Conservation (phyloP, 2,329 filamentous ascomycete genomes). For the Fusarium decemcellulare region DNA sequence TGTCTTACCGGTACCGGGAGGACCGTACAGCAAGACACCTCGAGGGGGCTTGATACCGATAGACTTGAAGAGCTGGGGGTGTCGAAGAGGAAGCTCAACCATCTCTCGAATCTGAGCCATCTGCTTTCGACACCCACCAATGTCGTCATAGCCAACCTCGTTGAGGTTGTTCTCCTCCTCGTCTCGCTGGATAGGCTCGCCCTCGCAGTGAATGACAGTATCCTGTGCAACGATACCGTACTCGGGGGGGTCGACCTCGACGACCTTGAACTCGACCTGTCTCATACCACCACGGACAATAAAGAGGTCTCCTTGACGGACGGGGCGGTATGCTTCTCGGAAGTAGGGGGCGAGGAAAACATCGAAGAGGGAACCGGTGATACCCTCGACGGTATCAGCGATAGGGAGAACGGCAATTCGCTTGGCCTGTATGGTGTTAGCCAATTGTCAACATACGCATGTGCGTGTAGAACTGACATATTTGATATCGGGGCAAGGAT, state of each 20-base stretch:
- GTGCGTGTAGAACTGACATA: conserved; percentile 76
- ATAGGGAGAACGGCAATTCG: conserved; percentile 98
- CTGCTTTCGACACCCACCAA: conserved; percentile 99
- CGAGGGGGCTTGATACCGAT: conserved; percentile 99
- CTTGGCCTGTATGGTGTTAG: conserved; percentile 79
- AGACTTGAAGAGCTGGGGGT: conserved; percentile 99
- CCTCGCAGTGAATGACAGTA: conserved; percentile 98
- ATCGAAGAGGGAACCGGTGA: conserved; percentile 98
- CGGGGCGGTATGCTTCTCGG: conserved; percentile 97
- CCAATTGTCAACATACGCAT: not conserved
- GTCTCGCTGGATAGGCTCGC: conserved; percentile 90
- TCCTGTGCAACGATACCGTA: conserved; percentile 99
- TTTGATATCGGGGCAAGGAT: conserved; percentile 99
- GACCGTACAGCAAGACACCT: conserved; percentile 96
- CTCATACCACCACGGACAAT: conserved; percentile 98
- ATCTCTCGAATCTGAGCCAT: conserved; percentile 99
- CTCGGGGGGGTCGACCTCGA: conserved; percentile 98
- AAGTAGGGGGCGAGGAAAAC: conserved; percentile 99
- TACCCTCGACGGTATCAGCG: conserved; percentile 96
- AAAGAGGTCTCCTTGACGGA: conserved; percentile 97
- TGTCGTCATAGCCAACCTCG: conserved; percentile 99
- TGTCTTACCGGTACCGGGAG: conserved; percentile 99
- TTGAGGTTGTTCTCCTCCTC: conserved; percentile 99
- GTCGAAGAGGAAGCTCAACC: conserved; percentile 95
- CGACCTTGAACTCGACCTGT: conserved; percentile 99